Evolutionary conservation across 2,329 filamentous ascomycete genomes (phyloP), one percentile per base, ranked within the genome.

Genomic region (Alternaria gansuensis): DNA sequence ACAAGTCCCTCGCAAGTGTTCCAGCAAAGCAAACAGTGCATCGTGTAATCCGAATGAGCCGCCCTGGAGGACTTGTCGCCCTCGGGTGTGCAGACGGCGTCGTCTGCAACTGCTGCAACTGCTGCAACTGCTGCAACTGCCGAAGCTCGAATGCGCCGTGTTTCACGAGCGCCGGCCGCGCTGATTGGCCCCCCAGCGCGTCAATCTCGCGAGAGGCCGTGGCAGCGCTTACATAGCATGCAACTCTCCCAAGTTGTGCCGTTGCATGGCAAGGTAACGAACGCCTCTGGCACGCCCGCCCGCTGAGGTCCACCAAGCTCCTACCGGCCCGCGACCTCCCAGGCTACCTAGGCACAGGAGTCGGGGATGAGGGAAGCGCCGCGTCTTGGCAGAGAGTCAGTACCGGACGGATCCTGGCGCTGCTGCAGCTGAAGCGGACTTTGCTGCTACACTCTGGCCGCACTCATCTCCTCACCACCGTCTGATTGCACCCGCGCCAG

Each of bases 401-500:
- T 62, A 39, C 50, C 39, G 26, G 24, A 39, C 26, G 49, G 45
- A 59, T 63, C 37, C 63, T 59, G 43, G 31, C 44, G 44, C 44
- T 33, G 44, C 21, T 33, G 44, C 21, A 26, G 31, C 56, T 55
- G 54, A 41, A 59, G 60, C 33, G 44, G 50, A 51, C 41, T 37
- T 56, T 62, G 59, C 56, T 64, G 63, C 60, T 56, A 65, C 64
- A 60, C 62, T 50, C 53, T 59, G 55, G 51, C 59, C 51, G 60
- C 57, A 60, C 48, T 51, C 55, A 51, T 51, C 55, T 59, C 60
- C 59, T 65, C 60, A 66, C 60, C 59, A 60, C 64, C 57, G 64
- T 64, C 64, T 58, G 61, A 60, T 44, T 57, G 40, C 46, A 54
- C 43, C 53, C 40, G 52, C 60, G 40, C 44, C 44, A 34, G 40